Base-by-base conservation (phyloP, 1,284 basidiomycete genomes). In the Boletus calvinii region DNA sequence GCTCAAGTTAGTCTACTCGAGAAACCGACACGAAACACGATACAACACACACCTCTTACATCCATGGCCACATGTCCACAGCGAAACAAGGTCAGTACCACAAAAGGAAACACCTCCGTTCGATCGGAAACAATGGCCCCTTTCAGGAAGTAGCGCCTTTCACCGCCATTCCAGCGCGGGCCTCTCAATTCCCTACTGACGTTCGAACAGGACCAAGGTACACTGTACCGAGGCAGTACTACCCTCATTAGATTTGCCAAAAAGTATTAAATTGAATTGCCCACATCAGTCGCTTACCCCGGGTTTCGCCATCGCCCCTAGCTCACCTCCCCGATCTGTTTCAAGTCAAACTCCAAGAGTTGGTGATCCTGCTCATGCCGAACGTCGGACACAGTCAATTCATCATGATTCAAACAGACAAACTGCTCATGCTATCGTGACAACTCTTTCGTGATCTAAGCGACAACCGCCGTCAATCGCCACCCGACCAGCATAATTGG, bases 41-140 rank as follows among this genome's bases (percentile, higher is more conserved):
- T 18, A 22, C 22, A 20, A 41, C 4, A 32, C 51, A 29, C 29
- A 44, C 44, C 44, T 35, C 1, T 26, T 26, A 26, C 26, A 26
- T 26, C 22, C 22, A 3, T 22, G 22, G n/a, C 22, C 22, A 22
- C 22, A n/a, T 17, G 20, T 36, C 26, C 10, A 35, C 35, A 24
- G 50, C 26, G 46, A 39, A 47, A 62, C 54, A 66, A 61, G 29
- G 60, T 51, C 29, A 56, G 4, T 0, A 0, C 61, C 43, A 46
- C 18, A 59, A 48, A 35, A 5, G 53, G 60, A 22, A 60, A 17
- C 29, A 2, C 17, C 17, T 17, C 29, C 18, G 13, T 17, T 15
- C 20, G 11, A 18, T 17, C 10, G 18, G 17, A 13, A 26, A 26
- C 26, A 26, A 26, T 24, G 24, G 4, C 24, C n/a, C n/a, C n/a